Evolutionary conservation across 129 eudicot species (phyloP).

Genomic region (Pulicaria dysenterica): DNA sequence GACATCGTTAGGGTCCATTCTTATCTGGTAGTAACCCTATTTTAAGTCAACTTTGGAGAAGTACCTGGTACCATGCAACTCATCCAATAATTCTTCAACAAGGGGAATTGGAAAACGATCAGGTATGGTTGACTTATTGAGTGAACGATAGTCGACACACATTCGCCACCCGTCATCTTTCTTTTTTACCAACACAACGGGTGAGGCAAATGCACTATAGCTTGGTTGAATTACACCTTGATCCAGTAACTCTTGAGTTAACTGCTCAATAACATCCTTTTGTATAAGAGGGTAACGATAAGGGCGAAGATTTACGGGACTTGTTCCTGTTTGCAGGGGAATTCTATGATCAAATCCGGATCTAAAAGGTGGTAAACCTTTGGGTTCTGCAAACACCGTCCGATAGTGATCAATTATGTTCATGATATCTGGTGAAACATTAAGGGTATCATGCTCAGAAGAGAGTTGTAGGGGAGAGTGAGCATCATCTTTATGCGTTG

Average conservation of each 20-base stretch:
- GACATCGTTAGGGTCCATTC: too few relatives aligned
- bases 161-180: too few relatives aligned
- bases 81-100: too few relatives aligned
- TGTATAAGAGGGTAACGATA: background rate
- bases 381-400: background rate
- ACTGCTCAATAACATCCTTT: constrained; percentile 5
- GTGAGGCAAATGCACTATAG: background rate
- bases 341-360: background rate
- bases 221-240: background rate
- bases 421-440: background rate
- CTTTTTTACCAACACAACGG: background rate
- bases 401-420: background rate
- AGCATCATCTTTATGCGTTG: too few relatives aligned
- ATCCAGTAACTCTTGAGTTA: constrained; percentile 5
- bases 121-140: too few relatives aligned
- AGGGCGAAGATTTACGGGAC: constrained; percentile 3
- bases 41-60: too few relatives aligned
- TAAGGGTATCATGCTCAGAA: background rate
- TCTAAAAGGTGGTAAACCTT: background rate
- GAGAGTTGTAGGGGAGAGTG: background rate
- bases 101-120: too few relatives aligned
- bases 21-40: too few relatives aligned
- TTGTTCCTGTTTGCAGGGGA: background rate
- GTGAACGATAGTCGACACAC: too few relatives aligned
- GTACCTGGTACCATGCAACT: too few relatives aligned